Conservation (phyloP, 139 green algal species). For the Gonium pectorale region DNA sequence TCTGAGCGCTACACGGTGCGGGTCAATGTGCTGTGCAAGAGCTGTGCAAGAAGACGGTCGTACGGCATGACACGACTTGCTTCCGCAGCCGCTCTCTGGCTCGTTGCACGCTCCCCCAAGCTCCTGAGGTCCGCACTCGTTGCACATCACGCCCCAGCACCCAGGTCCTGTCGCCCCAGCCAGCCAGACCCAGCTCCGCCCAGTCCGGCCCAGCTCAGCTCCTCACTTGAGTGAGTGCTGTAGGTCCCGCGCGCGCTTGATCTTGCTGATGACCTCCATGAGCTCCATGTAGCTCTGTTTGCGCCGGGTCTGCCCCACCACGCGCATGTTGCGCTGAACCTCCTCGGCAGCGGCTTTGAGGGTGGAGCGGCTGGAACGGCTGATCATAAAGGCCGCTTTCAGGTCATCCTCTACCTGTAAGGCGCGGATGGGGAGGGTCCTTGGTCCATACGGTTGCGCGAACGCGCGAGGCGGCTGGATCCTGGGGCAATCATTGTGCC, state of each 20-base stretch:
- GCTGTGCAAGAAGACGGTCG: too few species aligned
- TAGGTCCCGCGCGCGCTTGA: constrained; percentile 55
- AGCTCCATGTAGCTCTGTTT: constrained; percentile 66
- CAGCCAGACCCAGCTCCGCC: not conserved
- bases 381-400: constrained; percentile 58
- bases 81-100: too few species aligned
- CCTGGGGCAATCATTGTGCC: too few species aligned
- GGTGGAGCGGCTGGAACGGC: constrained; percentile 41
- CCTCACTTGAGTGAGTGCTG: constrained; percentile 64
- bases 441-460: not conserved
- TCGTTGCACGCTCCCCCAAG: too few species aligned
- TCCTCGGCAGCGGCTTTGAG: constrained; percentile 60
- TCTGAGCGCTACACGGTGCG: too few species aligned
- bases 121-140: too few species aligned
- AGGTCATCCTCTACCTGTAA: constrained; percentile 53
- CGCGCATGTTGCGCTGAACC: constrained; percentile 58
- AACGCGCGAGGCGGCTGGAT: too few species aligned
- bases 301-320: constrained; percentile 58
- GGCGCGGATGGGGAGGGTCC: not conserved
- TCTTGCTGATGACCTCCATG: constrained; percentile 54
- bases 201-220: too few species aligned
- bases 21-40: too few species aligned
- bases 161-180: not conserved
- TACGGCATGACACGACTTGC: too few species aligned
- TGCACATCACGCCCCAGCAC: not conserved